A percentile compares a stretch with the other conserved stretches of the same genome.
These are phyloP conservation scores for Microglena sp. DNA, from an alignment of 139 green algal species.

Conservation along the genomic window DNA sequence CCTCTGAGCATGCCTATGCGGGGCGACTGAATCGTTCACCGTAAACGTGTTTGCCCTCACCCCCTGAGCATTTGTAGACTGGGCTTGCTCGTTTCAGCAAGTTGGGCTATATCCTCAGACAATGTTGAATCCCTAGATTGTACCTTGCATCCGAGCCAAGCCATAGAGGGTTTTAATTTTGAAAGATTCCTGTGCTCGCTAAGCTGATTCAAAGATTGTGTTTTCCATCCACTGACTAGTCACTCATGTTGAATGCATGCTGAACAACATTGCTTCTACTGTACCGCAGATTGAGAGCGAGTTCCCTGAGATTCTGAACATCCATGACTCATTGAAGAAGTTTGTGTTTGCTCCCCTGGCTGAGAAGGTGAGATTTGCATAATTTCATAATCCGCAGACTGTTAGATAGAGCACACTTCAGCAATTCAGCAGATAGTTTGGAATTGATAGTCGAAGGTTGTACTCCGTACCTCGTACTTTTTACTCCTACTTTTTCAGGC, in stretches of 20 bases:
- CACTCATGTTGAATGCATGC: background rate
- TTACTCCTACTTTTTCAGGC: too few species aligned
- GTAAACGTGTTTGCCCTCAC: too few species aligned
- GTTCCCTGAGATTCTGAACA: constrained; percentile 83
- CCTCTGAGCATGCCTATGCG: too few species aligned
- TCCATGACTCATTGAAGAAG: constrained; percentile 88
- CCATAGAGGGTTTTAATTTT: too few species aligned
- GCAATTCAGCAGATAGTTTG: background rate
- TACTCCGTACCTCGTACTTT: too few species aligned
- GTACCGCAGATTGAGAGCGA: constrained; percentile 61
- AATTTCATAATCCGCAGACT: background rate
- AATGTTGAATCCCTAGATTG: background rate
- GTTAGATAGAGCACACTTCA: background rate
- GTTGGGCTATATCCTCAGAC: too few species aligned
- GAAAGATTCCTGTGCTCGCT: too few species aligned
- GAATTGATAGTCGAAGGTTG: background rate
- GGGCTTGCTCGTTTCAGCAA: too few species aligned
- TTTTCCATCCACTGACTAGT: background rate
- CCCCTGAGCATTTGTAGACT: too few species aligned
- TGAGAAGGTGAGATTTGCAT: constrained; percentile 25
- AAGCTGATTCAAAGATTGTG: background rate
- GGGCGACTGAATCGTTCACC: too few species aligned
- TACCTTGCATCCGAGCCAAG: background rate
- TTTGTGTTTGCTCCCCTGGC: constrained; percentile 75
- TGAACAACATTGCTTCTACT: background rate